These are phyloP conservation scores for Ophiostoma montium DNA, from an alignment of 2,329 filamentous ascomycete species.

Conservation along the genomic window DNA sequence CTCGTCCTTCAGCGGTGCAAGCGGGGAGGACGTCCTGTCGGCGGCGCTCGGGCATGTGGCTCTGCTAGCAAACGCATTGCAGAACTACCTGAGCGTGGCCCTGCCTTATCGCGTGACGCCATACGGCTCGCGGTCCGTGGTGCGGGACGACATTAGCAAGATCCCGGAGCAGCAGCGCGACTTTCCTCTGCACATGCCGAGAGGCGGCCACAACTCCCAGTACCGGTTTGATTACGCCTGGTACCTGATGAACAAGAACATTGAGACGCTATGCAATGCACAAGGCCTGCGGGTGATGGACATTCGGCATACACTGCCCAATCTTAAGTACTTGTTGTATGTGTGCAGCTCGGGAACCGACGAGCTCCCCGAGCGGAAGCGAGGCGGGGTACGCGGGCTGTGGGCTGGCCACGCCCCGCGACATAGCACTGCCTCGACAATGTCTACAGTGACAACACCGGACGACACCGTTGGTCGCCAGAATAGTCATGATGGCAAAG, in stretches of 20 bases:
- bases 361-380: constrained; percentile 46
- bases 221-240: constrained; percentile 95
- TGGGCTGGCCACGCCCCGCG: constrained; percentile 35
- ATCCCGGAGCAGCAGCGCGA: constrained; percentile 44
- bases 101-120: constrained; percentile 68
- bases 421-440: constrained; percentile 11
- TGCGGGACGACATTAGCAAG: constrained; percentile 59
- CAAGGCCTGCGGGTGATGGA: constrained; percentile 73
- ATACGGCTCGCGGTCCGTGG: constrained; percentile 59
- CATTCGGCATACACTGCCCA: constrained; percentile 81
- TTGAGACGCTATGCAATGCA: constrained; percentile 52
- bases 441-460: neutral
- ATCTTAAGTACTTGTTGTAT: constrained; percentile 84
- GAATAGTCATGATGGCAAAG: too few species aligned
- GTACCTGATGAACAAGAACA: constrained; percentile 92
- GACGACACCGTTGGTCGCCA: neutral
- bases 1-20: constrained; percentile 15
- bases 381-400: constrained; percentile 45
- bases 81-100: constrained; percentile 66
- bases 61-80: constrained; percentile 59
- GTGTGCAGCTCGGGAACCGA: constrained; percentile 68
- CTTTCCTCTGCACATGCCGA: constrained; percentile 64
- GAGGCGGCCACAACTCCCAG: constrained; percentile 50
- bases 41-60: constrained; percentile 73
- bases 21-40: constrained; percentile 57